Conservation (phyloP, 768 basidiomycete species). For the Suillus sp. region DNA sequence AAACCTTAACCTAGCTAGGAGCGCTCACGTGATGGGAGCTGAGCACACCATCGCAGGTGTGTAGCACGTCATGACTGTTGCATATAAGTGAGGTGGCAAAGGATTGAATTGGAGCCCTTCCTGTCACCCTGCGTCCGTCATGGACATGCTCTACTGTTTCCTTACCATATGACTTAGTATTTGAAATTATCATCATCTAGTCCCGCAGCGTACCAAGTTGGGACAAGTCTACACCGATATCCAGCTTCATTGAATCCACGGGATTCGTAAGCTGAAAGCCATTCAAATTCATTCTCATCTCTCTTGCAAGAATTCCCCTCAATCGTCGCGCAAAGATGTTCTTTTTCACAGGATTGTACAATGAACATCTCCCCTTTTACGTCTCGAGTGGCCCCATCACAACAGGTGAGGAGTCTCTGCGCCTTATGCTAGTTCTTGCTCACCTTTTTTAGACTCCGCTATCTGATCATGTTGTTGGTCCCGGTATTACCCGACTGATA, state of each 20-base stretch:
- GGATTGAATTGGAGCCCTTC: neutral
- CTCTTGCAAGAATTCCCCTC: neutral
- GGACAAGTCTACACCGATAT: neutral
- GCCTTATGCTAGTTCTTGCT: neutral
- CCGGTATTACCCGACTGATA: slow-evolving; percentile 1
- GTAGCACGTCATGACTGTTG: slow-evolving; percentile 19
- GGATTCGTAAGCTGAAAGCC: neutral
- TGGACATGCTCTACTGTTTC: neutral
- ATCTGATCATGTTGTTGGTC: neutral
- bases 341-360: neutral
- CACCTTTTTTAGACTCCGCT: neutral
- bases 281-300: neutral
- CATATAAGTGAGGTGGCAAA: slow-evolving; percentile 23
- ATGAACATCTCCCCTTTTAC: neutral
- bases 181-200: neutral
- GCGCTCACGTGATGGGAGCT: slow-evolving; percentile 34
- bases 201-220: neutral
- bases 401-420: neutral
- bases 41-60: slow-evolving; percentile 33
- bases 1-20: too few relatives aligned
- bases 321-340: neutral
- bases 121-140: neutral
- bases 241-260: neutral
- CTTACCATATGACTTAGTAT: neutral
- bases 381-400: neutral